These are phyloP conservation scores for Candida frijolesensis DNA, from an alignment of 1,139 yeast genomes.

Conservation along the genomic window DNA sequence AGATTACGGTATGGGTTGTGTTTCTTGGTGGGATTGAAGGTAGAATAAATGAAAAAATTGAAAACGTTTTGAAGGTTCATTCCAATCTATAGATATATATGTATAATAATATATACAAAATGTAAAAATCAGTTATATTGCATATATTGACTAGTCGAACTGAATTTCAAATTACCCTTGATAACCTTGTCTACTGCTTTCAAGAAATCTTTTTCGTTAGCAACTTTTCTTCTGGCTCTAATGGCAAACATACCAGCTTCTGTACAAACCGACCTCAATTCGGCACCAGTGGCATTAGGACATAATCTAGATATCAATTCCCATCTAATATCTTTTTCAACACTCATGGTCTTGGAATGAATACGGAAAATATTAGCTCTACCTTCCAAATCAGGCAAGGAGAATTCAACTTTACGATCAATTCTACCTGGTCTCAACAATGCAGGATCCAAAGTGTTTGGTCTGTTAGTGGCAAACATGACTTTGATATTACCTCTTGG, in stretches of 20 bases:
- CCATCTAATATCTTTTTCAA: slow-evolving; percentile 97
- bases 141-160: slow-evolving; percentile 97
- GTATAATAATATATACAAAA: not conserved
- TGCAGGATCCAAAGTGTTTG: slow-evolving; percentile 97
- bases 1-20: slow-evolving; percentile 94
- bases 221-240: slow-evolving; percentile 96
- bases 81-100: not conserved
- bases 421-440: slow-evolving; percentile 96
- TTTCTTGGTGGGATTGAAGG: slow-evolving; percentile 89
- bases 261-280: slow-evolving; percentile 91
- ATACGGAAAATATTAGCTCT: slow-evolving; percentile 96
- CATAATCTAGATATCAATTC: slow-evolving; percentile 94
- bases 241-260: slow-evolving; percentile 99
- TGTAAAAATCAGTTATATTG: slow-evolving; percentile 63
- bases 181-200: slow-evolving; percentile 98
- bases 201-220: slow-evolving; percentile 94
- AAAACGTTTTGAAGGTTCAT: not conserved
- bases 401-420: slow-evolving; percentile 96
- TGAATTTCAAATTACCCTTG: slow-evolving; percentile 96
- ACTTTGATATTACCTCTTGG: slow-evolving; percentile 98
- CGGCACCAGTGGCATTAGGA: slow-evolving; percentile 99
- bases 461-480: slow-evolving; percentile 98
- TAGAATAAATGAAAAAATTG: not conserved
- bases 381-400: slow-evolving; percentile 95
- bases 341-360: slow-evolving; percentile 96